phyloP scores from a whole-genome alignment of 1,284 basidiomycete species.

The Puccinia hordei region DNA sequence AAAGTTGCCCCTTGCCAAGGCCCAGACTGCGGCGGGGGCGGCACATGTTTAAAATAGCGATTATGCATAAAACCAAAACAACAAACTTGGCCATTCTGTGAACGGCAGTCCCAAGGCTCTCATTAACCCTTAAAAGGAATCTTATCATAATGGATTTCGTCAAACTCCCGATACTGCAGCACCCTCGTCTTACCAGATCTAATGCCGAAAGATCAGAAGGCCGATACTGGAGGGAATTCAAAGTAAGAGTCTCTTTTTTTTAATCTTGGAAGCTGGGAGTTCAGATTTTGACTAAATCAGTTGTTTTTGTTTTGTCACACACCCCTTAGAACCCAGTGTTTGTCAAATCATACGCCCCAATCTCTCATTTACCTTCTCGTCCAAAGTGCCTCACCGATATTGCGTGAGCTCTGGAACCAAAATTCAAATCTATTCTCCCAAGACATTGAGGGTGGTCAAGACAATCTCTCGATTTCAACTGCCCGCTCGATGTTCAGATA shows the following conservation, averaged over 20 bases:
- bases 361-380: slow-evolving; percentile 88
- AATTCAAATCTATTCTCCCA: slow-evolving; percentile 92
- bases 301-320: slow-evolving; percentile 68
- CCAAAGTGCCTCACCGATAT: slow-evolving; percentile 81
- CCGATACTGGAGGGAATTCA: slow-evolving; percentile 47
- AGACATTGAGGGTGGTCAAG: slow-evolving; percentile 92
- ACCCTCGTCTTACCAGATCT: slow-evolving; percentile 34
- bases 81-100: too few species aligned
- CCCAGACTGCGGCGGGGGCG: too few species aligned
- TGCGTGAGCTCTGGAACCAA: slow-evolving; percentile 92
- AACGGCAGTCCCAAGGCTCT: too few species aligned
- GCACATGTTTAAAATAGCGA: too few species aligned
- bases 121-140: too few species aligned
- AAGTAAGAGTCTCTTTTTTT: slow-evolving; percentile 1
- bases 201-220: slow-evolving; percentile 24
- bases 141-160: slow-evolving; percentile 47
- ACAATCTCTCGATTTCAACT: slow-evolving; percentile 97
- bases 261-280: not conserved
- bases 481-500: slow-evolving; percentile 81
- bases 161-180: slow-evolving; percentile 7
- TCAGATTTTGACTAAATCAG: slow-evolving; percentile 58
- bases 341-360: slow-evolving; percentile 90
- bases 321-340: slow-evolving; percentile 74
- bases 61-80: too few species aligned
- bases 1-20: too few species aligned